Evolutionary conservation across 306 rosid genomes (phyloP).

Genomic region (Prunus campanulata): DNA sequence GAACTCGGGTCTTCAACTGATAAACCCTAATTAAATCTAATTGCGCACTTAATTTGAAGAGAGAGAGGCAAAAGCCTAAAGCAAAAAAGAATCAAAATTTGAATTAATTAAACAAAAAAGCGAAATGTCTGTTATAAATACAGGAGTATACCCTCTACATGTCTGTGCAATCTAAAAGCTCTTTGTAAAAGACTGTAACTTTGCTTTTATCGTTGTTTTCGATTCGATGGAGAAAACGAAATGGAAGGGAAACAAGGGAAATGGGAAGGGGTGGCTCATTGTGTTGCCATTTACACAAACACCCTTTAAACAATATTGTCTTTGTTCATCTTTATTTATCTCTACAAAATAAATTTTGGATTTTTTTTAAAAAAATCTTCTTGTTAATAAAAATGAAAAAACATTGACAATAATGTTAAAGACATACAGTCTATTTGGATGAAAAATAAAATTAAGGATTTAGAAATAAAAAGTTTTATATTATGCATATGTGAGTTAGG

Average conservation of each 20-base stretch:
- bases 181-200: too few relatives aligned
- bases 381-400: too few relatives aligned
- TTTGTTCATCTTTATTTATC: neutral
- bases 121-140: neutral
- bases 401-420: neutral
- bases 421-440: neutral
- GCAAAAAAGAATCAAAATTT: neutral
- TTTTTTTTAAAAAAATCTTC: too few relatives aligned
- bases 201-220: neutral
- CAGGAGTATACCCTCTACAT: neutral
- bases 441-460: too few relatives aligned
- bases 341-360: too few relatives aligned
- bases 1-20: conserved; percentile 18
- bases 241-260: neutral
- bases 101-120: neutral
- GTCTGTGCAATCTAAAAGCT: neutral
- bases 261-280: neutral
- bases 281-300: neutral
- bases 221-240: neutral
- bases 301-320: neutral
- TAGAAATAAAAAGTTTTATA: too few relatives aligned
- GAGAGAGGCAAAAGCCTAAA: neutral
- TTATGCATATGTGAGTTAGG: too few relatives aligned
- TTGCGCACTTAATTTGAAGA: conserved; percentile 17
- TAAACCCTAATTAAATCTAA: conserved; percentile 27